phyloP scores from a whole-genome alignment of 768 basidiomycete genomes.

The Suillus subluteus region DNA sequence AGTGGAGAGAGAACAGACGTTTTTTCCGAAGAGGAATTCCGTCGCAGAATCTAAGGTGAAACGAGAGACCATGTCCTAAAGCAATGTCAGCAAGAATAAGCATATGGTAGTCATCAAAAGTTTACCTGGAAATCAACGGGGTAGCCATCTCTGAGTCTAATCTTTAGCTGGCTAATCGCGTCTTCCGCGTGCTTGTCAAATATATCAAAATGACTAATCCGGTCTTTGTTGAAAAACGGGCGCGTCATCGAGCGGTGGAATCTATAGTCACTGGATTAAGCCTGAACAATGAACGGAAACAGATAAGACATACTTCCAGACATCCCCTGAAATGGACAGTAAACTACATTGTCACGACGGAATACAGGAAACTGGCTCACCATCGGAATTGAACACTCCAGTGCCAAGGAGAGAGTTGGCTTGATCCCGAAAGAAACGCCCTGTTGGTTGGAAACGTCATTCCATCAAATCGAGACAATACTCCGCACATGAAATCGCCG shows the following conservation, averaged over 20 bases:
- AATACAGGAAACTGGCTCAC: slow-evolving; percentile 16
- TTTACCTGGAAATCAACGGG: slow-evolving; percentile 46
- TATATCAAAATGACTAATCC: slow-evolving; percentile 44
- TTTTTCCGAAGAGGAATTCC: slow-evolving; percentile 55
- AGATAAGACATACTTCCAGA: slow-evolving; percentile 40
- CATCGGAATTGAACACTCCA: slow-evolving; percentile 48
- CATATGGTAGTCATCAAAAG: slow-evolving; percentile 3
- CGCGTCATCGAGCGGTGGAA: slow-evolving; percentile 48
- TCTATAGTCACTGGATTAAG: slow-evolving; percentile 19
- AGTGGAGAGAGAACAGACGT: slow-evolving; percentile 40
- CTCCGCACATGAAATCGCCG: slow-evolving; percentile 6
- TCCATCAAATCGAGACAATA: slow-evolving; percentile 6
- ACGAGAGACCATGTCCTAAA: slow-evolving; percentile 41
- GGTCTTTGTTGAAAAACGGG: slow-evolving; percentile 44
- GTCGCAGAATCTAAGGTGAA: slow-evolving; percentile 64
- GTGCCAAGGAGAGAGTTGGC: slow-evolving; percentile 35
- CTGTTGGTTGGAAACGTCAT: slow-evolving; percentile 13
- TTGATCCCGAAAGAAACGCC: slow-evolving; percentile 27
- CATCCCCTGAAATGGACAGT: slow-evolving; percentile 27
- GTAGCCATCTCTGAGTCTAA: slow-evolving; percentile 37
- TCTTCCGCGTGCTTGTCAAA: slow-evolving; percentile 41
- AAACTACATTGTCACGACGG: not conserved
- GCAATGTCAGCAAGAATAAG: slow-evolving; percentile 7
- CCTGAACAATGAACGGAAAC: not conserved
- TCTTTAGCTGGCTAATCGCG: slow-evolving; percentile 37